These are phyloP conservation scores for Paratinospora sagittata DNA, from an alignment of 164 flowering plant genomes.

Conservation along the genomic window DNA sequence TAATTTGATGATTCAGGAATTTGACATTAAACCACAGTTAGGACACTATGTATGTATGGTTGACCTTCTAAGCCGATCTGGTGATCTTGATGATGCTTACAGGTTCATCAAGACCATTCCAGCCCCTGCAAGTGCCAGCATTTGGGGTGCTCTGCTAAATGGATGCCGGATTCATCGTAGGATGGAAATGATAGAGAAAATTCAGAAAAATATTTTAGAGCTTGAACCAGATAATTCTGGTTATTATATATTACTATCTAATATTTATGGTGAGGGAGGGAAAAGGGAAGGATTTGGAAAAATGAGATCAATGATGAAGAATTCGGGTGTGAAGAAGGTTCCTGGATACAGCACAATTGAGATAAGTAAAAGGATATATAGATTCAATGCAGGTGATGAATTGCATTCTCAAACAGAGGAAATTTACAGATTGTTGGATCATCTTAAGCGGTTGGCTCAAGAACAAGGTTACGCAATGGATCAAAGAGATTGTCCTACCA, in stretches of 20 bases:
- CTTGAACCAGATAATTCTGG: conserved; percentile 51
- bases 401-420: conserved; percentile 27
- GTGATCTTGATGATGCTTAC: conserved; percentile 55
- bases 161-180: conserved; percentile 69
- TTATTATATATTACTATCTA: conserved; percentile 48
- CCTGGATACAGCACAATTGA: conserved; percentile 63
- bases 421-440: conserved; percentile 24
- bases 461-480: conserved; percentile 18
- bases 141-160: conserved; percentile 70
- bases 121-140: conserved; percentile 42
- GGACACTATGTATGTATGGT: conserved; percentile 72
- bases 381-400: conserved; percentile 38
- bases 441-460: conserved; percentile 18
- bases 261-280: conserved; percentile 65
- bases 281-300: conserved; percentile 47
- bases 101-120: conserved; percentile 48
- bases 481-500: conserved; percentile 5
- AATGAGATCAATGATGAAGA: conserved; percentile 49
- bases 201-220: conserved; percentile 32
- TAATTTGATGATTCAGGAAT: conserved; percentile 39
- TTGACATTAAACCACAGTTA: conserved; percentile 39
- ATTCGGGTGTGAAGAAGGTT: conserved; percentile 44
- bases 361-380: conserved; percentile 28
- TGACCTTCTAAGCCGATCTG: conserved; percentile 78
- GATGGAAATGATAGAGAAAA: conserved; percentile 42